These are phyloP conservation scores for Macrophomina phaseolina DNA, from an alignment of 2,329 filamentous ascomycete genomes.

Conservation along the genomic window DNA sequence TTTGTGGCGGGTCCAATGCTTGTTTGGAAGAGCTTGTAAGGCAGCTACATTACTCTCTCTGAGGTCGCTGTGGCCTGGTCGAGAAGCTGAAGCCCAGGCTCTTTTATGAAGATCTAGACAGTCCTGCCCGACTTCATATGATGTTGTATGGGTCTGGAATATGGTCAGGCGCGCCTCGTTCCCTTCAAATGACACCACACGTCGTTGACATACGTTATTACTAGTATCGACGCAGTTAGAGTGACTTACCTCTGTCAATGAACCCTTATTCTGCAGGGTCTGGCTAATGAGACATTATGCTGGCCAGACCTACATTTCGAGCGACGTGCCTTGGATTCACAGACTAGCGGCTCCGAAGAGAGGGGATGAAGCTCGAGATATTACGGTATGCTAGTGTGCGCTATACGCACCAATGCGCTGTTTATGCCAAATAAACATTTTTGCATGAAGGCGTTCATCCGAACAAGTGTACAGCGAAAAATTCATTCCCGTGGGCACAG, in stretches of 20 bases:
- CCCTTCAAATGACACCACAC: background rate
- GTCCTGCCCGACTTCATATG: background rate
- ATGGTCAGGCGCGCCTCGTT: background rate
- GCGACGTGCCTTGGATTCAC: background rate
- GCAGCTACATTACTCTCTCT: background rate
- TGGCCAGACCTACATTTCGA: background rate
- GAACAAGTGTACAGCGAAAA: too few relatives aligned
- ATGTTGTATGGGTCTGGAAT: constrained; percentile 19
- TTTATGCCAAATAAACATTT: too few relatives aligned
- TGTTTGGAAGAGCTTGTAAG: constrained; percentile 4
- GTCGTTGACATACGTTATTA: background rate
- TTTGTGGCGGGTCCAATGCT: background rate
- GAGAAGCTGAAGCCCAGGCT: constrained; percentile 4
- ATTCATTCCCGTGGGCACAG: too few relatives aligned
- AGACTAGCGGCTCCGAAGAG: background rate
- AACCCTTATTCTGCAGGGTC: constrained; percentile 25
- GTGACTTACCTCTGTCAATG: constrained; percentile 1
- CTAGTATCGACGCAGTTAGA: background rate
- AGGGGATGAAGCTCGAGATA: too few relatives aligned
- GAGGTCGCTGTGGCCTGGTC: background rate
- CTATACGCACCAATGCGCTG: too few relatives aligned
- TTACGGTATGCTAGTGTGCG: too few relatives aligned
- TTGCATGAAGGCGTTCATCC: too few relatives aligned
- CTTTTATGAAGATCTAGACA: constrained; percentile 15
- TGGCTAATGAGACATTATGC: background rate